Evolutionary conservation across 371 early-diverging fungal species (phyloP), one percentile per base, ranked within the genome.

Genomic region (Saksenaea vasiformis): DNA sequence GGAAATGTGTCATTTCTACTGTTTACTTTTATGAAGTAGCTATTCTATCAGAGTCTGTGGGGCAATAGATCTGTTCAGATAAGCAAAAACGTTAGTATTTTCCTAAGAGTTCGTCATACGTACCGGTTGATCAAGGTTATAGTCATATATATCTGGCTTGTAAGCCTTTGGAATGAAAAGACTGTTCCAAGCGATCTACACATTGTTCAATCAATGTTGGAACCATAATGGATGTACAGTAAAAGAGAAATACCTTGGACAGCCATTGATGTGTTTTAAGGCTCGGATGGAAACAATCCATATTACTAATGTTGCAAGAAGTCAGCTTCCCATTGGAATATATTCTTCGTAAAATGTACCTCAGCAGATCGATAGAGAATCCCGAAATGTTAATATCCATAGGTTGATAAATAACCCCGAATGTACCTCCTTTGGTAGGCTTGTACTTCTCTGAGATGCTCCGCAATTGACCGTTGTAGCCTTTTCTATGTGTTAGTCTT

Each of bases 221-320:
- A 3, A 5, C 11, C 7, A 26, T 15, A 44, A 35, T 15, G 10
- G 5, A 58, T 28, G n/a, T 36, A 26, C 7, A 5, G 19, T 37
- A 31, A 54, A 22, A 24, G 22, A 24, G 5, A 10, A 17, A 31
- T 58, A 58, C 67, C 59, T 66, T 61, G 2, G 67, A 61, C 5
- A 66, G 34, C 51, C 57, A 61, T 37, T 56, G 36, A 14, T 66
- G 67, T 8, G 44, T 51, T 19, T 61, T 60, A 3, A 53, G 43
- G 26, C 55, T 59, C 4, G 66, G 66, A 56, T 66, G 66, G 57
- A 66, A 66, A 7, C 66, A 66, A 39, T 66, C 66, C 24, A 61
- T 26, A n/a, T 66, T 66, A 34, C 66, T 66, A 38, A n/a, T n/a
- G n/a, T n/a, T n/a, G n/a, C n/a, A n/a, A n/a, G n/a, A n/a, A n/a